Evolutionary conservation across 2,329 filamentous ascomycete species (phyloP), one percentile per base, ranked within the genome.

Genomic region (Stemphylium lycopersici): DNA sequence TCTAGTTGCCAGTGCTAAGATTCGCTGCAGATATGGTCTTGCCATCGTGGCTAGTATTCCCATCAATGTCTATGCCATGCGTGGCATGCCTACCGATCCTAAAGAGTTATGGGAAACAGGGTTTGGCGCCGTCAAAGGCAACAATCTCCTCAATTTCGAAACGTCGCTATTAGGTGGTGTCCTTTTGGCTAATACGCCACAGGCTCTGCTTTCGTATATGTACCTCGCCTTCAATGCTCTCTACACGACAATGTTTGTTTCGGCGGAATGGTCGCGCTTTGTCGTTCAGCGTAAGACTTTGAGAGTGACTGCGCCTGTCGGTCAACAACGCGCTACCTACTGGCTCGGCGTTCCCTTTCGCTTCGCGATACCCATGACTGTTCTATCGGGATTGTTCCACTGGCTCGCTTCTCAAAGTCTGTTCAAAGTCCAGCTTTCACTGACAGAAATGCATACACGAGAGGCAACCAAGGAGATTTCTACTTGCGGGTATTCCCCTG

Each of bases 151-250:
- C 8, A 29, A 20, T 3, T 18, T 52, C n/a, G 36, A 31, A 11
- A 52, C 40, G 12, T 50, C 48, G 3, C 45, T 62, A 0, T 26
- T 52, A 8, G 44, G 55, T 2, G 48, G 41, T 10, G 62, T 75
- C 0, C 57, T 83, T 4, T 26, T 81, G 0, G 77, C 77, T 29
- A 83, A 84, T 58, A 44, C 71, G 1, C 79, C 80, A 1, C 81
- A 84, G 57, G 61, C 79, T 0, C 51, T 82, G 10, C 55, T 82
- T 0, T 80, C 78, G 0, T 67, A 80, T 18, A 32, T 81, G 0
- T 83, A 84, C 58, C 67, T 81, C 6, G 65, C 73, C 2, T 79
- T 77, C 67, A 82, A 82, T 57, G 69, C 70, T 3, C 67, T 82
- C 3, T 70, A 79, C 18, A 84, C 79, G 0, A 74, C 66, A 6